Evolutionary conservation across 140 eudicot genomes (phyloP), one percentile per base, ranked within the genome.

Genomic region (Bidens hawaiensis): DNA sequence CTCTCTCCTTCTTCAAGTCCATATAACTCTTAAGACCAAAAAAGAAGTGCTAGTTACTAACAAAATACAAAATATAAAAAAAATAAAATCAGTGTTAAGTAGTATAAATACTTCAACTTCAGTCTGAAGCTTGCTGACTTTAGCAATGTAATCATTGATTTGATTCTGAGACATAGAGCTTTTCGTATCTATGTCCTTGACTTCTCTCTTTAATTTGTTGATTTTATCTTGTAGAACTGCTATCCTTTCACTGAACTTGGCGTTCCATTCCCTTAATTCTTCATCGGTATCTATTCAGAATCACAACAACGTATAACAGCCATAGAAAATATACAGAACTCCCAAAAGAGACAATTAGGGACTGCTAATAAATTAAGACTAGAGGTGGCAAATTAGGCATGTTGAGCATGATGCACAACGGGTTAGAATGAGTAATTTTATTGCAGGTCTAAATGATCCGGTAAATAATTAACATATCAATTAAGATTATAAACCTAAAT

Each of bases 251-350:
- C 69, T 74, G 71, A 88, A 88, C 71, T 76, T 71, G 40, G 66
- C 56, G 34, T 85, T 76, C 96, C 95, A 88, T 62, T 79, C 84
- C 75, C n/a, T 67, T 73, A 93, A 64, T 45, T 87, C 96, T 78
- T 93, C 95, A 75, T 88, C 94, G 58, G 96, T 54, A 68, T 93
- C 99, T 93, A 58, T 59, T 14, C 27, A 24, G 62, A 48, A 76
- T 40, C 65, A 72, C 33, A 55, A 62, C n/a, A 40, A 36, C 41
- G 65, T 40, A 3, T 18, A 17, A 60, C 38, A 60, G 6, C n/a
- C 15, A 25, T 24, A 48, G 49, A 28, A 46, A 41, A 49, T 12
- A 56, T 45, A 48, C 4, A 19, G n/a, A 14, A 31, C 65, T 62
- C 30, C n/a, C 18, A 51, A 10, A 36, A 59, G 33, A 14, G 64